A percentile compares a stretch with the other conserved stretches of the same genome.
phyloP scores from a whole-genome alignment of 2,329 filamentous ascomycete species.

The Bipolaris sorokiniana region DNA sequence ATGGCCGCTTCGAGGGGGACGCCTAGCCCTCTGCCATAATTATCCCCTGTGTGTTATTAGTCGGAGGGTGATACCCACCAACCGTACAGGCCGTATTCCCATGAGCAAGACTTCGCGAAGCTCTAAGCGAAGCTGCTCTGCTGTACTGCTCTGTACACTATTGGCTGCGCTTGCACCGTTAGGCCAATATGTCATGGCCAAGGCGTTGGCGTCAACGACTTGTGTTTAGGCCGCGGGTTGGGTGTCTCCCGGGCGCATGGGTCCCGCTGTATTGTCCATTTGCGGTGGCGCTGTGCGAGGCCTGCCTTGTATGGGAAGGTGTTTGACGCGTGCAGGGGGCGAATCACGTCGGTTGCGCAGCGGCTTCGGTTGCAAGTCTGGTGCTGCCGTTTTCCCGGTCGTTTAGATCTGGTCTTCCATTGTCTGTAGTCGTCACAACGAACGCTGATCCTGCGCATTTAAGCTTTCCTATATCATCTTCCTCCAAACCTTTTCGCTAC shows the following conservation, averaged over 20 bases:
- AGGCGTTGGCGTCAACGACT: constrained; percentile 13
- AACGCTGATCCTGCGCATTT: not conserved
- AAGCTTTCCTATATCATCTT: not conserved
- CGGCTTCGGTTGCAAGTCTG: constrained; percentile 4
- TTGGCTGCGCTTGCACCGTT: constrained; percentile 16
- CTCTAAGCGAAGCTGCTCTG: constrained; percentile 22
- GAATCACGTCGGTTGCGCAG: constrained; percentile 1
- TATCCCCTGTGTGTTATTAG: constrained; percentile 6
- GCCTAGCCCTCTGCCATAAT: constrained; percentile 9
- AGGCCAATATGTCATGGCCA: constrained; percentile 4
- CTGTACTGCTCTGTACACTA: not conserved
- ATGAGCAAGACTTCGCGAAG: constrained; percentile 7
- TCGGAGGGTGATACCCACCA: constrained; percentile 8
- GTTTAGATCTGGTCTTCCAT: not conserved
- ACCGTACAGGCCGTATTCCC: constrained; percentile 25
- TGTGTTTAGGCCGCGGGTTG: not conserved
- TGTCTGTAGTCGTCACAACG: not conserved
- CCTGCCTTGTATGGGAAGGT: not conserved
- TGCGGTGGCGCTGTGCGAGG: constrained; percentile 8
- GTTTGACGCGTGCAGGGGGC: not conserved
- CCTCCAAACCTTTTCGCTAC: not conserved
- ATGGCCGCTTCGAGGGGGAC: constrained; percentile 1
- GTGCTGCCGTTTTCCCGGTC: constrained; percentile 5
- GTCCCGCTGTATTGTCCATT: constrained; percentile 6
- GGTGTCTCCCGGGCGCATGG: constrained; percentile 4